Conservation (phyloP, 345 rosid genomes). For the Citrus cavaleriei region DNA sequence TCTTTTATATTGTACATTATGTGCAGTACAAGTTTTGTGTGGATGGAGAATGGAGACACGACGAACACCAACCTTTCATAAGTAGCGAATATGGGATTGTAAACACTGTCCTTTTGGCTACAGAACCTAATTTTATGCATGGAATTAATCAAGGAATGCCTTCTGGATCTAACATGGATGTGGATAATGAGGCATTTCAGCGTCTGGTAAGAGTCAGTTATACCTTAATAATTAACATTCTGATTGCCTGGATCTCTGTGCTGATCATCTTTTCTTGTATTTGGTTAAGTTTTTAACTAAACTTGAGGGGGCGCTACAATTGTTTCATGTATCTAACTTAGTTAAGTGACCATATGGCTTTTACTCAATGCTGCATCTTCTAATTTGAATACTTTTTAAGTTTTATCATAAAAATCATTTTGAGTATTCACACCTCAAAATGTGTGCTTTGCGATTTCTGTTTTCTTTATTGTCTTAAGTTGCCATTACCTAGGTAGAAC, state of each 20-base stretch:
- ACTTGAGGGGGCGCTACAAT: not conserved
- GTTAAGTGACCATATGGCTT: not conserved
- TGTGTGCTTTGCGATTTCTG: not conserved
- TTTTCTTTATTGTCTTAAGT: not conserved
- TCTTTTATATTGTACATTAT: not conserved
- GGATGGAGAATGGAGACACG: conserved; percentile 73
- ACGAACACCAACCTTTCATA: conserved; percentile 45
- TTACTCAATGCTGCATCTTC: not conserved
- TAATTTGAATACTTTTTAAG: not conserved
- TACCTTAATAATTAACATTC: not conserved
- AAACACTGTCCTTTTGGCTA: conserved; percentile 49
- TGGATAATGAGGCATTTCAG: conserved; percentile 39
- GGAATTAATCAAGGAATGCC: conserved; percentile 24
- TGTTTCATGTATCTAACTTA: not conserved
- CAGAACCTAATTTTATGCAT: conserved; percentile 32
- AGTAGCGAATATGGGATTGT: conserved; percentile 53
- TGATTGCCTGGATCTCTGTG: not conserved
- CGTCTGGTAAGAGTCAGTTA: conserved; percentile 37
- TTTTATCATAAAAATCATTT: not conserved
- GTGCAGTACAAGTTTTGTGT: conserved; percentile 66
- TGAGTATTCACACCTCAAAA: not conserved
- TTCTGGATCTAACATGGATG: conserved; percentile 51
- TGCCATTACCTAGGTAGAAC: not conserved
- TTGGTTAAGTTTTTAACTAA: not conserved
- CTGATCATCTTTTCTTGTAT: not conserved